Base-by-base conservation (phyloP, 2,329 filamentous ascomycete genomes). In the Calonectria multiphialidica region DNA sequence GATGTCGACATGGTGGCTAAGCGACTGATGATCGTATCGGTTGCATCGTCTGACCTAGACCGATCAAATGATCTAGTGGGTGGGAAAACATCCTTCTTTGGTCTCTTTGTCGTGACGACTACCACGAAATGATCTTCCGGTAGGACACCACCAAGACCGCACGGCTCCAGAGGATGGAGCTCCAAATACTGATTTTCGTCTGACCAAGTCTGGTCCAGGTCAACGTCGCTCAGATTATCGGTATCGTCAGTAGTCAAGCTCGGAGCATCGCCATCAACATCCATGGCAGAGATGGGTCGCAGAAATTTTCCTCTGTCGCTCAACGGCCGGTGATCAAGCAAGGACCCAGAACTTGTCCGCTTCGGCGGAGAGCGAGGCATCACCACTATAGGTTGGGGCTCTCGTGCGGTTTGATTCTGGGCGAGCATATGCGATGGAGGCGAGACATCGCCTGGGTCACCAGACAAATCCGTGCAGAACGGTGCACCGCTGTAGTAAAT, bases 401-500 rank as follows among this genome's bases (percentile, higher is more conserved):
- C 70, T 40, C 80, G 70, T 28, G 82, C 76, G 44, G 84, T 84
- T 67, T 85, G 83, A 1, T 83, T 85, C 12, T 84, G 84, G n/a
- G 86, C 87, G 5, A 85, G 84, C 82, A 88, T 83, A 70, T 89
- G 86, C 1, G 88, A 87, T 2, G 86, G 81, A 1, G 87, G 86
- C 0, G 86, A 88, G 1, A 82, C 73, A 25, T 88, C 87, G 2
- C 87, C 87, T 13, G 86, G 86, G 76, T 95, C 93, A 2, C 93
- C 92, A 18, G 92, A 94, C 4, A 97, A 84, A 81, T 98, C 95
- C 1, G 92, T 95, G 81, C 92, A 97, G 81, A 97, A 98, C 0
- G 90, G 90, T 1, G 93, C 93, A 30, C 93, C 94, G 72, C 90
- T 94, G 81, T 96, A 97, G 80, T 96, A 97, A 21, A 96, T 95